Evolutionary conservation across 2,329 filamentous ascomycete species (phyloP), one percentile per base, ranked within the genome.

Genomic region (Fusarium domesticum): DNA sequence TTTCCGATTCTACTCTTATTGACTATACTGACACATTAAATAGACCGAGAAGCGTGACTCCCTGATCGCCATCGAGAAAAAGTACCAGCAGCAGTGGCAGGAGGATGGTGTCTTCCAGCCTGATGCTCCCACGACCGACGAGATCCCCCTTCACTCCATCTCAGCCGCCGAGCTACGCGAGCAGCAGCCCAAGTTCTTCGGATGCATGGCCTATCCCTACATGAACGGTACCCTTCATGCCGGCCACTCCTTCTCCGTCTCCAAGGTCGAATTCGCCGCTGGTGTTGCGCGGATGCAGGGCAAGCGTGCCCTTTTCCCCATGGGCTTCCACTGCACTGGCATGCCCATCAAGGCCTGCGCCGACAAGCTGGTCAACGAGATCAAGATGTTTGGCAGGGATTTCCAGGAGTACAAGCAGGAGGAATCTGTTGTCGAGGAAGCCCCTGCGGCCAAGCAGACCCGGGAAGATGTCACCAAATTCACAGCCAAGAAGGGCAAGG

Each of bases 341-440:
- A 95, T 98, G 85, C 90, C 91, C 35, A 98, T 98, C 75, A 96
- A 96, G 71, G 91, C 93, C 6, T 95, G 89, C 62, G 90, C 93
- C 42, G 92, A 98, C 75, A 97, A 97, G 76, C 81, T 98, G 35
- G 83, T 85, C 47, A 83, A 89, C 51, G 93, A 98, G 71, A 85
- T 97, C 44, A 83, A 88, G 69, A 76, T 86, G 71, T 98, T 97
- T 62, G 93, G 93, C 17, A 72, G 85, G 64, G 83, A 90, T 61
- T 97, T 97, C 52, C 85, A 91, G 62, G 75, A 78, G 36, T 95
- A 89, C 68, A 76, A 79, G 42, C 80, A 83, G 43, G 81, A 86
- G 10, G 73, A 72, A 43, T 69, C 73, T 20, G 77, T 76, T 30
- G 75, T 76, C 35, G 64, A 71, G 37, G 71, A 75, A n/a, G 55